A percentile compares a stretch with the other conserved stretches of the same genome.
phyloP scores from a whole-genome alignment of 768 basidiomycete genomes.

The Trametes villosa region DNA sequence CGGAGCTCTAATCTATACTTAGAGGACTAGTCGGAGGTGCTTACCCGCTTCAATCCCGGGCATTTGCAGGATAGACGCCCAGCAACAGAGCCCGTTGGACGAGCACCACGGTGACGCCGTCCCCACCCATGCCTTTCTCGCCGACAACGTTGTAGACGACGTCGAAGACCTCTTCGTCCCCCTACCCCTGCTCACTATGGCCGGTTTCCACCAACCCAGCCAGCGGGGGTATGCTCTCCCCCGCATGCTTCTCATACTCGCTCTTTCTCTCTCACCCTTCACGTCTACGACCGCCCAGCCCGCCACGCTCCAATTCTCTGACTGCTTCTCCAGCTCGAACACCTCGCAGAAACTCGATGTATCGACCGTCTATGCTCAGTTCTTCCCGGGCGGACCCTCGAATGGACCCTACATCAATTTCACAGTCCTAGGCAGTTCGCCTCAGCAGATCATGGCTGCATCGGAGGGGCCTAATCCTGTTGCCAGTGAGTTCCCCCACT shows the following conservation, averaged over 20 bases:
- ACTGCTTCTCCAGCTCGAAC: constrained; percentile 64
- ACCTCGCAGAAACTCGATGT: constrained; percentile 63
- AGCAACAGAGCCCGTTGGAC: background rate
- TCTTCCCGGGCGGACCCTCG: constrained; percentile 45
- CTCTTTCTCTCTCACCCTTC: constrained; percentile 21
- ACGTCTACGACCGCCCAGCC: constrained; percentile 48
- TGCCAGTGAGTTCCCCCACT: constrained; percentile 43
- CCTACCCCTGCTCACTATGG: constrained; percentile 18
- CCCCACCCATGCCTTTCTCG: constrained; percentile 14
- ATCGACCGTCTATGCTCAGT: constrained; percentile 74
- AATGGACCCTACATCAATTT: constrained; percentile 61
- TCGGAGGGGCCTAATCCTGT: constrained; percentile 61
- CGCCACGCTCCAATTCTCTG: constrained; percentile 61
- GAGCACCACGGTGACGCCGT: constrained; percentile 15
- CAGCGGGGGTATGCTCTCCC: constrained; percentile 6
- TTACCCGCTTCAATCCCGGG: background rate
- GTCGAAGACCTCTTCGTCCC: constrained; percentile 10
- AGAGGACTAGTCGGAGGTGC: background rate
- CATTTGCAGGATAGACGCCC: background rate
- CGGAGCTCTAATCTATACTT: constrained; percentile 10
- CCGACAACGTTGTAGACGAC: constrained; percentile 13
- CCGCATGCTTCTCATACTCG: constrained; percentile 20
- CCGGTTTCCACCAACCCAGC: constrained; percentile 4
- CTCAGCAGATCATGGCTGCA: constrained; percentile 60
- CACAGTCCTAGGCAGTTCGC: constrained; percentile 69